Evolutionary conservation across 768 basidiomycete genomes (phyloP), one percentile per base, ranked within the genome.

Genomic region (Termitomyces sp.): DNA sequence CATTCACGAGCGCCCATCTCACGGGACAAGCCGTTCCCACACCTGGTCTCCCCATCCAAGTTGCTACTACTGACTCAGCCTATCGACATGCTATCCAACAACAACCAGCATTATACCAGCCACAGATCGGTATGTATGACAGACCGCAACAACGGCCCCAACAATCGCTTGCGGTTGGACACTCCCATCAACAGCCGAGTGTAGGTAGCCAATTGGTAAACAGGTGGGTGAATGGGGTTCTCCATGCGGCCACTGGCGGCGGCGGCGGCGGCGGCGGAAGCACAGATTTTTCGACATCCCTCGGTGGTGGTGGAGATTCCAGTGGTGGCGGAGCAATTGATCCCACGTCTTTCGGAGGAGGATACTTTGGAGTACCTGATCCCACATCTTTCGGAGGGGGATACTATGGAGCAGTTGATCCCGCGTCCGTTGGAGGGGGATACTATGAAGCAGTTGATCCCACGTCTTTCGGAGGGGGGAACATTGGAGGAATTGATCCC

Each of bases 341-440:
- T 43, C 13, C 22, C 42, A 24, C 42, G 13, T 13, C 42, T 43
- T 14, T 43, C 22, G 42, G 20, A 8, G 49, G 34, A 14, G 34
- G 32, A 50, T 22, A 50, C 18, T 7, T 13, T 22, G 84, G 78
- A 52, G 74, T 73, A 52, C 14, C 12, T 13, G 52, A 42, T 22
- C 22, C 31, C 20, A 42, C 52, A 9, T 42, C 52, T 31, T 22
- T 42, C 14, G n/a, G 51, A 18, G 51, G 51, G 37, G 51, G 24
- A 24, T 20, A 24, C n/a, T 18, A 75, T 20, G 84, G 78, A 53
- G 74, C 74, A 52, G 8, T 20, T 13, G 39, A 42, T 31, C 22
- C 31, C 20, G 4, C 42, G 10, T 12, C 20, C 13, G 22, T 13
- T 9, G 20, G 32, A 6, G 34, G 34, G 34, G 34, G 29, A 34